Conservation (phyloP, 2,329 filamentous ascomycete species). For the Diplodia scrobiculata region DNA sequence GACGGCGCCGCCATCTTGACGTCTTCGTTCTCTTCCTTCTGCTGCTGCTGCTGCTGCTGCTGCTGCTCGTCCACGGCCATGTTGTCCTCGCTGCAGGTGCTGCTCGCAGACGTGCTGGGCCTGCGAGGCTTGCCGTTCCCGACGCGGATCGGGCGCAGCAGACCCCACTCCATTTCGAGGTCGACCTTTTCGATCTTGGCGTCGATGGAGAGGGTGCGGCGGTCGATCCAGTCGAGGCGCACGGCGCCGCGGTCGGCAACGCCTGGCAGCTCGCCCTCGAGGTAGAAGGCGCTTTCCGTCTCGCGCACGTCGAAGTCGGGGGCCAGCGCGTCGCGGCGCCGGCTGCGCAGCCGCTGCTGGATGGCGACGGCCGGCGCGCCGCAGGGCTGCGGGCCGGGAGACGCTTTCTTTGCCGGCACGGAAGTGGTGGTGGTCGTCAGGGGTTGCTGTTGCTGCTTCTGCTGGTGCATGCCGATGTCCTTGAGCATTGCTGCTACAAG, state of each 20-base stretch:
- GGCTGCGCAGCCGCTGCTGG: conserved; percentile 28
- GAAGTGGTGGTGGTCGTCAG: neutral
- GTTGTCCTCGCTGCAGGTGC: conserved; percentile 32
- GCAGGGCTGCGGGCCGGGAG: conserved; percentile 8
- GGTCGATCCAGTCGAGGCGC: conserved; percentile 28
- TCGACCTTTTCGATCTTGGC: conserved; percentile 27
- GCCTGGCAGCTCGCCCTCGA: conserved; percentile 28
- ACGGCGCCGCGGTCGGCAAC: conserved; percentile 13
- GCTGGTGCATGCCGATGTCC: neutral
- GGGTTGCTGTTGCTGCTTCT: neutral
- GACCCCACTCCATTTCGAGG: conserved; percentile 25
- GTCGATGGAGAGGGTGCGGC: conserved; percentile 25
- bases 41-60: neutral
- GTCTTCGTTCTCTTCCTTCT: neutral
- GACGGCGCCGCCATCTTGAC: neutral
- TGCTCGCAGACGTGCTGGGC: conserved; percentile 18
- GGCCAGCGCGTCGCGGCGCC: conserved; percentile 31
- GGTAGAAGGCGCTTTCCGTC: conserved; percentile 26
- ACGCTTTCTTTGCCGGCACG: neutral
- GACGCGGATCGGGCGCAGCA: conserved; percentile 28
- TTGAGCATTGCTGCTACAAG: conserved; percentile 15
- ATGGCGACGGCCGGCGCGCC: neutral
- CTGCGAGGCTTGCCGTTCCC: conserved; percentile 33
- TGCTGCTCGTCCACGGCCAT: conserved; percentile 32
- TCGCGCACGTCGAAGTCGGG: conserved; percentile 29